These are phyloP conservation scores for Bretziella fagacearum DNA, from an alignment of 2,329 filamentous ascomycete species.

Conservation along the genomic window DNA sequence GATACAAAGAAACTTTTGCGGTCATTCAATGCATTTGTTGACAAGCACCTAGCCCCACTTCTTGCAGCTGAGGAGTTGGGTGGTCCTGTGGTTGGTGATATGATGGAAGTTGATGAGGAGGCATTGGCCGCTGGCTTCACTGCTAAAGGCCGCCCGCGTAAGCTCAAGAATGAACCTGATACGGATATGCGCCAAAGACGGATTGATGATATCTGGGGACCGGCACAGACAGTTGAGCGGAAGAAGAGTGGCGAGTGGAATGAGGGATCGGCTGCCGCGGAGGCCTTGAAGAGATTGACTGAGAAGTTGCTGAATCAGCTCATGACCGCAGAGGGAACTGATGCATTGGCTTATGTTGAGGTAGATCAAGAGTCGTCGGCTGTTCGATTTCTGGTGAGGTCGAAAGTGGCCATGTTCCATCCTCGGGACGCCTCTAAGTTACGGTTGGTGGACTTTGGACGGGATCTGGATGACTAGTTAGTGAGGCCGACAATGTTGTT, in stretches of 20 bases:
- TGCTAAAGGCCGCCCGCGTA: constrained; percentile 39
- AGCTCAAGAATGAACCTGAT: constrained; percentile 26
- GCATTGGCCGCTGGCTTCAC: constrained; percentile 44
- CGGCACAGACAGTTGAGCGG: constrained; percentile 18
- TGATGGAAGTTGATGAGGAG: constrained; percentile 45
- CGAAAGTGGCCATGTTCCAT: constrained; percentile 50
- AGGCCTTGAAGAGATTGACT: constrained; percentile 42
- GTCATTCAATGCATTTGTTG: constrained; percentile 53
- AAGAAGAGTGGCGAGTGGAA: constrained; percentile 22
- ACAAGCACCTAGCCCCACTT: constrained; percentile 53
- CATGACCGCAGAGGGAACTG: constrained; percentile 36
- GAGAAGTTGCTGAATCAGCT: constrained; percentile 44
- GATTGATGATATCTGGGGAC: constrained; percentile 48
- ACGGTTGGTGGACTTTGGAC: constrained; percentile 45
- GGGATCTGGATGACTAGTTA: constrained; percentile 37
- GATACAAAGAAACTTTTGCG: constrained; percentile 45
- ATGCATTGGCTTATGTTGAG: constrained; percentile 39
- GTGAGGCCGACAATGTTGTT: background rate
- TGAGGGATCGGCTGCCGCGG: constrained; percentile 33
- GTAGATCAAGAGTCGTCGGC: constrained; percentile 44
- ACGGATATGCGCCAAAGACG: constrained; percentile 38
- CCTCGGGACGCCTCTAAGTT: constrained; percentile 43
- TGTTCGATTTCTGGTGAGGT: constrained; percentile 45
- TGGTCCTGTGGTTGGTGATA: constrained; percentile 63
- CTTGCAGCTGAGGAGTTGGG: constrained; percentile 71